Percentiles rank a stretch among this genome's conserved stretches.
These are phyloP conservation scores for Candida palmyrensis DNA, from an alignment of 805 yeast genomes.

Conservation along the genomic window DNA sequence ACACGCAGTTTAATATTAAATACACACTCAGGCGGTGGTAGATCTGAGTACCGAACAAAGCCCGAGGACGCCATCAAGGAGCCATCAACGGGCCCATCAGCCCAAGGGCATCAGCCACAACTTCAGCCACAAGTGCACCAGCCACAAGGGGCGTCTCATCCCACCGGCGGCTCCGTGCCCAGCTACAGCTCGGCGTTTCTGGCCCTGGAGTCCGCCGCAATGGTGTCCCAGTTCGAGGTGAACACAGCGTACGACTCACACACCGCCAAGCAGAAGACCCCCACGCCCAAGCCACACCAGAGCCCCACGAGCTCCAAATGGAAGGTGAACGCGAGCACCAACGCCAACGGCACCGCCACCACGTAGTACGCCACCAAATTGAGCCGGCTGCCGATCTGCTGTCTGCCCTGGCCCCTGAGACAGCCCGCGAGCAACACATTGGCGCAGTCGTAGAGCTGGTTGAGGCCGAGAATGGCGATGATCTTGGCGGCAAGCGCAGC, in stretches of 20 bases:
- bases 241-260: conserved; percentile 4
- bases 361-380: conserved; percentile 15
- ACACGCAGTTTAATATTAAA: no score
- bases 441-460: conserved; percentile 15
- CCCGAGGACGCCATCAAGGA: no score
- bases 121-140: no score
- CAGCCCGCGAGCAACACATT: conserved; percentile 18
- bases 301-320: conserved; percentile 11
- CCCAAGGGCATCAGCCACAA: no score
- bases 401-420: conserved; percentile 20
- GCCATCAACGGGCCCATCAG: no score
- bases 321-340: conserved; percentile 8
- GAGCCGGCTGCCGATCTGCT: conserved; percentile 13
- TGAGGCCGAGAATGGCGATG: conserved; percentile 13
- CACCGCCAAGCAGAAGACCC: conserved; percentile 4
- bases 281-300: conserved; percentile 13
- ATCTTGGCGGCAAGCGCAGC: conserved; percentile 7
- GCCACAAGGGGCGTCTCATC: no score
- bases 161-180: no score
- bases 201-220: conserved; percentile 1
- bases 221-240: conserved; percentile 3
- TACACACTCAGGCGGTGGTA: no score
- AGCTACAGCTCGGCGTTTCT: conserved; percentile 1
- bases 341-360: conserved; percentile 15
- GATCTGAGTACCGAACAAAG: no score